Conservation (phyloP, 202 grass and related monocot genomes). For the Hordeum pubiflorum region DNA sequence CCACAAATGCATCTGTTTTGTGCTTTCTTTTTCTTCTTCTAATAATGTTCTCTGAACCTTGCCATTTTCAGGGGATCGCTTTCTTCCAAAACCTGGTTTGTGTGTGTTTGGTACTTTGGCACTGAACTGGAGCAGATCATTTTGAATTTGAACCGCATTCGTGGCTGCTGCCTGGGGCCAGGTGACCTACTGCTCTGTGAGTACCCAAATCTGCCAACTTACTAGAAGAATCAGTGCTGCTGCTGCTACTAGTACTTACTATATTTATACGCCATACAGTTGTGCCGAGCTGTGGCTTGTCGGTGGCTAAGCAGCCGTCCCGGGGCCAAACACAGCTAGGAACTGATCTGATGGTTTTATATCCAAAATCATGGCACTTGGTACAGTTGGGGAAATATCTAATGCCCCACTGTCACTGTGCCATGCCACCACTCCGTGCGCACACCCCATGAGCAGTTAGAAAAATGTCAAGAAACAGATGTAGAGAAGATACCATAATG, state of each 20-base stretch:
- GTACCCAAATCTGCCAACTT: neutral
- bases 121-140: neutral
- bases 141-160: neutral
- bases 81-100: neutral
- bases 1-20: no score
- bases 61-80: neutral
- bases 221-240: neutral
- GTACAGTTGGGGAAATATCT: neutral
- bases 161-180: neutral
- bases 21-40: neutral
- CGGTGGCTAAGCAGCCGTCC: constrained; percentile 5
- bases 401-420: neutral
- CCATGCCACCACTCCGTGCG: constrained; percentile 6
- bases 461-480: neutral
- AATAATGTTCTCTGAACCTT: neutral
- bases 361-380: neutral
- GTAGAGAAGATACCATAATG: neutral
- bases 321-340: constrained; percentile 6
- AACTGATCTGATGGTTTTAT: neutral
- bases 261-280: neutral
- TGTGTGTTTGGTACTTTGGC: neutral
- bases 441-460: neutral
- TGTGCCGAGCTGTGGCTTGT: neutral
- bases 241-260: no score
- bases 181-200: neutral